Evolutionary conservation across 1,284 basidiomycete genomes (phyloP).

Genomic region (Ustilago bromivora): DNA sequence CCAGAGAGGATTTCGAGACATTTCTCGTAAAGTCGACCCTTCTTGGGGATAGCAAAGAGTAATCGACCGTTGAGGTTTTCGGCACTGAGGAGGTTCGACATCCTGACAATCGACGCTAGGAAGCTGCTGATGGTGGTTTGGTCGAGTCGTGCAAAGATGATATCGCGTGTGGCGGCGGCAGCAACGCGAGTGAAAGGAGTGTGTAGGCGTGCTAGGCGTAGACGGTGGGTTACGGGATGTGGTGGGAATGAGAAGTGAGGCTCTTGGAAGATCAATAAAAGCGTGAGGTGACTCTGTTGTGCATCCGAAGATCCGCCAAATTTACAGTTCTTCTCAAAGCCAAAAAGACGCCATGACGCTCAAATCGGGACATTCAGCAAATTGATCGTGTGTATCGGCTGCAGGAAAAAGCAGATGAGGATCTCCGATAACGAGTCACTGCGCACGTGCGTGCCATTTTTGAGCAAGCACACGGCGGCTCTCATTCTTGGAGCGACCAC

Average conservation of each 20-base stretch:
- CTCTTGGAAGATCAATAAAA: not conserved
- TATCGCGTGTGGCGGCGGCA: not conserved
- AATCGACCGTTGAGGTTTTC: slow-evolving; percentile 76
- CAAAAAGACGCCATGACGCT: not conserved
- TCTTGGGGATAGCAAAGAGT: slow-evolving; percentile 97
- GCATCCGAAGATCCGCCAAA: slow-evolving; percentile 36
- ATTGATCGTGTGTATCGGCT: not conserved
- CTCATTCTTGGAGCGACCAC: not conserved
- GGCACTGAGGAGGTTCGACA: slow-evolving; percentile 65
- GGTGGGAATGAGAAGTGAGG: not conserved
- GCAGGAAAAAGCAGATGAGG: not conserved
- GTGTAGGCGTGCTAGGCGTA: not conserved
- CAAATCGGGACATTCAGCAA: slow-evolving; percentile 5
- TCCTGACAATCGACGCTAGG: not conserved
- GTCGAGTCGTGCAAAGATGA: not conserved
- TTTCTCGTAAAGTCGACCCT: slow-evolving; percentile 92
- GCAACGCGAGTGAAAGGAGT: not conserved
- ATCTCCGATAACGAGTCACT: slow-evolving; percentile 19
- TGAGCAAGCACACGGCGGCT: not conserved
- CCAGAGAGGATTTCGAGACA: slow-evolving; percentile 82
- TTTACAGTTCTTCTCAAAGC: slow-evolving; percentile 21
- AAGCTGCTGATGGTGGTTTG: too few relatives aligned
- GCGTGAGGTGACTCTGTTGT: slow-evolving; percentile 1
- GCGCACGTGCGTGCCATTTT: slow-evolving; percentile 21
- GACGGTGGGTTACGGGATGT: not conserved